phyloP scores from a whole-genome alignment of 495 filamentous ascomycete genomes.

The Xylaria longipes region DNA sequence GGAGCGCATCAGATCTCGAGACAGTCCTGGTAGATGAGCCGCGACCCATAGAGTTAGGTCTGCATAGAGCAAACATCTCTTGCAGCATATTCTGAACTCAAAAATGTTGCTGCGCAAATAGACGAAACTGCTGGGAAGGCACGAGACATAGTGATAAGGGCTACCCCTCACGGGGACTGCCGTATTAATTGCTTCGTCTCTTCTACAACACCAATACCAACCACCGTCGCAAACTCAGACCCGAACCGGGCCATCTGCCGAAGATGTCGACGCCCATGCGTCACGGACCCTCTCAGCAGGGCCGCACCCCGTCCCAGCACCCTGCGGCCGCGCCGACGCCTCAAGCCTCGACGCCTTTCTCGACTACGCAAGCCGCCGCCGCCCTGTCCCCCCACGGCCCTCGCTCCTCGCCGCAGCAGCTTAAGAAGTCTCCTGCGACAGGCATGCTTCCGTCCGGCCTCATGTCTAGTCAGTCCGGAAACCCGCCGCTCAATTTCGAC shows the following conservation, averaged over 20 bases:
- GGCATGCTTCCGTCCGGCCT: slow-evolving; percentile 42
- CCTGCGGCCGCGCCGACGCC: slow-evolving; percentile 58
- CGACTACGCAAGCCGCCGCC: slow-evolving; percentile 41
- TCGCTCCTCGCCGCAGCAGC: slow-evolving; percentile 59
- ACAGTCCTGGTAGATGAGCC: neutral
- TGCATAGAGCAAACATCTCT: neutral
- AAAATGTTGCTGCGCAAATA: slow-evolving; percentile 5
- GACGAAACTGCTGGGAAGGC: neutral
- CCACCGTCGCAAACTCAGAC: neutral
- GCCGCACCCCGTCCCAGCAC: slow-evolving; percentile 54
- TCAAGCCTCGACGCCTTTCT: slow-evolving; percentile 63
- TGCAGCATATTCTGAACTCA: neutral
- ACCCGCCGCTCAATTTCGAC: slow-evolving; percentile 55
- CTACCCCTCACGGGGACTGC: too few species aligned
- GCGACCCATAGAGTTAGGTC: neutral
- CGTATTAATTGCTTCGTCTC: too few species aligned
- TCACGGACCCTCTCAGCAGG: slow-evolving; percentile 56
- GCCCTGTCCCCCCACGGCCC: slow-evolving; percentile 59
- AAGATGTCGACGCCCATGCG: slow-evolving; percentile 60
- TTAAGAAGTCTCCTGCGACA: slow-evolving; percentile 59
- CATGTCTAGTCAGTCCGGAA: slow-evolving; percentile 41
- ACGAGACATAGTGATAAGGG: neutral
- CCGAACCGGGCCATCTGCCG: neutral
- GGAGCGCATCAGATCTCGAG: neutral
- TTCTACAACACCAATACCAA: neutral